Conservation (phyloP, 352 stramenopile species). For the Pythium aristosporum region DNA sequence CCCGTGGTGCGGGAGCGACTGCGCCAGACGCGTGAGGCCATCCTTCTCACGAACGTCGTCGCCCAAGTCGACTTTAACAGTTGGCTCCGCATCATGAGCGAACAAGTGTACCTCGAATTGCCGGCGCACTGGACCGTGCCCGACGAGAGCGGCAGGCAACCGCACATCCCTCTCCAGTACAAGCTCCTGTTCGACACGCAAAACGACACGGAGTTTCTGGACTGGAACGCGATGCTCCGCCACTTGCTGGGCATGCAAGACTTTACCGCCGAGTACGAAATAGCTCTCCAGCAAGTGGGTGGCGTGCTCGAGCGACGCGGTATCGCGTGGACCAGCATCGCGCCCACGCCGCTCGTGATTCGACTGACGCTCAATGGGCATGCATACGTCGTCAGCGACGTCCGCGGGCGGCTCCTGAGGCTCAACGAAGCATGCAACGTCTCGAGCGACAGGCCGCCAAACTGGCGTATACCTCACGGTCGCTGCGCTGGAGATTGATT, state of each 20-base stretch:
- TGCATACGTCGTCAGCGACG: background rate
- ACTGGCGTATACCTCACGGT: background rate
- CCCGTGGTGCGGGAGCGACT: background rate
- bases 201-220: constrained; percentile 1
- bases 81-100: background rate
- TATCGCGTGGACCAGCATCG: background rate
- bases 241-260: background rate
- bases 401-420: background rate
- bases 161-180: background rate
- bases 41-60: constrained; percentile 8
- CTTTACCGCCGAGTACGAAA: background rate
- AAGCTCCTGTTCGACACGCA: background rate
- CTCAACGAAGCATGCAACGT: background rate
- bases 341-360: background rate
- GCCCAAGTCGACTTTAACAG: background rate
- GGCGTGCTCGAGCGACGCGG: background rate
- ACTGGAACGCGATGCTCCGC: background rate
- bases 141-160: background rate
- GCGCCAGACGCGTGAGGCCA: background rate
- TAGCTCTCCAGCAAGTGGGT: background rate
- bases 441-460: background rate
- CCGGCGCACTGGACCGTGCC: background rate
- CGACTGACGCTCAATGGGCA: background rate
- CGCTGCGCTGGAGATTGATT: background rate
- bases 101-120: background rate